phyloP scores from a whole-genome alignment of 2,329 filamentous ascomycete genomes.

The Tolypocladium ovalisporum region DNA sequence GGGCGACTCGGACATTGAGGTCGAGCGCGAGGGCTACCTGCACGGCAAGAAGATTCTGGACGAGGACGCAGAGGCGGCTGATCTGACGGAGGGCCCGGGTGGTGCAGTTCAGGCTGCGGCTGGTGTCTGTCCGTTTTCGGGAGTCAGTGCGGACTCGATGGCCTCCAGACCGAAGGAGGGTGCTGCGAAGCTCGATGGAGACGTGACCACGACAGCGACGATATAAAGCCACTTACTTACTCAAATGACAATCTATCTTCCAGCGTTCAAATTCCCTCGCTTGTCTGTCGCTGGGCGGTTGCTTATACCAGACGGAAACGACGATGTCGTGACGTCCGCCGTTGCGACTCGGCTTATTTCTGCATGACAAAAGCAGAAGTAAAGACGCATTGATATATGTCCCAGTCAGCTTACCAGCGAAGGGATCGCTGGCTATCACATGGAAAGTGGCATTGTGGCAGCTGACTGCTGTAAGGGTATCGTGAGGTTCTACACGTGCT shows the following conservation, averaged over 20 bases:
- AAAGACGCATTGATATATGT: too few relatives aligned
- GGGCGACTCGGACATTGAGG: constrained; percentile 32
- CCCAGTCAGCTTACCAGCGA: too few relatives aligned
- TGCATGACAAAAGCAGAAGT: too few relatives aligned
- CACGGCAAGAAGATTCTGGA: constrained; percentile 48
- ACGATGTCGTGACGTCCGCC: too few relatives aligned
- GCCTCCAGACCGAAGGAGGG: not conserved
- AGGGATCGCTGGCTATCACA: too few relatives aligned
- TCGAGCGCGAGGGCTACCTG: constrained; percentile 53
- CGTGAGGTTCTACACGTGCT: too few relatives aligned
- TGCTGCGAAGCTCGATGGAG: not conserved
- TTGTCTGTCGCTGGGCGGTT: not conserved
- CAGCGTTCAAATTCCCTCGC: not conserved
- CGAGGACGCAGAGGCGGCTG: not conserved
- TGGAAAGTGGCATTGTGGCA: too few relatives aligned
- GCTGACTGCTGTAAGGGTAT: too few relatives aligned
- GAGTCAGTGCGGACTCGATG: not conserved
- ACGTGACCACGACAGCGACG: not conserved
- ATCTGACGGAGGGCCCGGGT: not conserved
- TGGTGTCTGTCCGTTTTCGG: not conserved
- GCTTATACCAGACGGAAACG: too few relatives aligned
- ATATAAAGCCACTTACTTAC: not conserved
- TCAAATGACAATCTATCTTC: not conserved
- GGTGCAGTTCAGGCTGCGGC: not conserved
- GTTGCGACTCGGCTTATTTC: too few relatives aligned